A percentile compares a stretch with the other conserved stretches of the same genome.
Evolutionary conservation across 169 alveolate genomes (phyloP).

Genomic region (Neospora caninum): DNA sequence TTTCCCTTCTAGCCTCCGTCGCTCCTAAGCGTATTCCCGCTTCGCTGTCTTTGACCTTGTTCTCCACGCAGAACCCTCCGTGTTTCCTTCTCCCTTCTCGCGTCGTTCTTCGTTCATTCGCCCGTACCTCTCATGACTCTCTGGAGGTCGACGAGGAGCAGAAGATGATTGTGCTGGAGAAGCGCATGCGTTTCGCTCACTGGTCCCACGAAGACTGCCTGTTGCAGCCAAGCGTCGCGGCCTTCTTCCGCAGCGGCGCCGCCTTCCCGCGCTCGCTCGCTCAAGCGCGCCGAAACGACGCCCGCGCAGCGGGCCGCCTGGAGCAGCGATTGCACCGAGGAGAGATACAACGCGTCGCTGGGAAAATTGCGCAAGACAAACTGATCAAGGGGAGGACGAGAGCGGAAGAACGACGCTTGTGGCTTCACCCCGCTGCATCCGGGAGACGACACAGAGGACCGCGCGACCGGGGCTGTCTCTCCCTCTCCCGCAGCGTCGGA

Average conservation of each 20-base stretch:
- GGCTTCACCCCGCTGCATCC: not conserved
- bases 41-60: no score
- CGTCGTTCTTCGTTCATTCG: no score
- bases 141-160: not conserved
- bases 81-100: no score
- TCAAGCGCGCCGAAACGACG: not conserved
- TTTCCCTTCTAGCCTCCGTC: no score
- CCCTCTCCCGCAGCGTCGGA: no score
- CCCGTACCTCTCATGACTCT: not conserved
- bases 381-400: not conserved
- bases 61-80: no score
- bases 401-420: not conserved
- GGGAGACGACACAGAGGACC: no score
- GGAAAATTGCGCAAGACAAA: not conserved
- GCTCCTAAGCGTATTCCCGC: no score
- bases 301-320: not conserved
- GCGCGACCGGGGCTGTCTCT: no score
- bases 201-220: not conserved
- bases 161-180: not conserved
- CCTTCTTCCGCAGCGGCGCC: not conserved
- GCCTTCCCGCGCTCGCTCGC: not conserved
- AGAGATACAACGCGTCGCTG: not conserved
- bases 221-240: not conserved
- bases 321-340: conserved; percentile 4
- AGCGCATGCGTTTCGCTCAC: not conserved